Evolutionary conservation across 208 protist genomes (phyloP), one percentile per base, ranked within the genome.

Genomic region (Crithidia thermophila): DNA sequence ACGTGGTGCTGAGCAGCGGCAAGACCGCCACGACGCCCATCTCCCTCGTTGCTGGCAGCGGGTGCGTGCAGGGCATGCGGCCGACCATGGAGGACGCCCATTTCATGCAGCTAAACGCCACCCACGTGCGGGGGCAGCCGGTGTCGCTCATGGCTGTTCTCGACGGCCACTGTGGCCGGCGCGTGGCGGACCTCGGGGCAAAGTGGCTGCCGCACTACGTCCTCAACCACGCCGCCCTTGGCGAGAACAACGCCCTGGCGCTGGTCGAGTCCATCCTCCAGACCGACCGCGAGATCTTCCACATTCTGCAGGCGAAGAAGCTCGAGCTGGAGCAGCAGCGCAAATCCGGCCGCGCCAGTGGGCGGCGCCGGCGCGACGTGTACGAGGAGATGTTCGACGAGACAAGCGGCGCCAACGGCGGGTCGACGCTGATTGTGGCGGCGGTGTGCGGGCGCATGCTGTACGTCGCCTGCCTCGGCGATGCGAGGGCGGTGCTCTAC

Each of bases 401-500:
- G 42, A 49, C 61, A 8, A 40, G 53, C 30, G 42, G 43, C n/a
- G 53, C 58, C 23, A 77, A 77, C 27, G 88, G 88, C 33, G 88
- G 88, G 37, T 91, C 83, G 28, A 94, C 88, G 23, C 78, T 91
- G 25, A 90, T 91, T 43, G 57, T 64, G 10, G 88, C 88, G 0
- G 79, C 81, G 36, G 73, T 97, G 23, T 84, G 77, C 46, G 84
- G 83, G 13, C 72, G 89, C 42, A 94, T 90, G 75, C 63, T 97
- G 47, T 93, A 91, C 66, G 87, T 93, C 3, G 93, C 84, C 13
- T 94, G 90, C 65, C 82, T 95, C 34, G 94, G 94, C 18, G 94
- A 98, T 75, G 90, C 92, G 1, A 49, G 94, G 10, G 82, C 84
- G 4, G 87, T 98, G 40, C 71, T 96, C 5, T 91, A 82, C 49